These are phyloP conservation scores for Hordeum vulgare DNA, from an alignment of 176 grass and related monocot species.

Conservation along the genomic window MorexV3_pseudomolecules_assembly NC_058523.1:13109635-13110134, in stretches of 20 bases:
- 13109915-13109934: background rate
- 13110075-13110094: conserved; percentile 6
- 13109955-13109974: background rate
- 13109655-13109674: background rate
- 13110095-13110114: background rate
- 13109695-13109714: background rate
- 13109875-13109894: background rate
- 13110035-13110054: background rate
- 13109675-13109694: background rate
- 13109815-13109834: background rate
- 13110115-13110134: conserved; percentile 74
- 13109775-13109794: background rate
- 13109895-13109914: background rate
- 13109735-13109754: background rate
- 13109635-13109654: conserved; percentile 44
- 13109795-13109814: background rate
- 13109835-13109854: background rate
- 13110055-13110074: background rate
- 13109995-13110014: background rate
- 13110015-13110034: background rate
- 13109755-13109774: background rate
- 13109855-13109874: background rate
- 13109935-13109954: background rate
- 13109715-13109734: background rate
- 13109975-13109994: background rate